phyloP scores from a whole-genome alignment of 176 grass and related monocot genomes.

The Stipa capillata region DNA sequence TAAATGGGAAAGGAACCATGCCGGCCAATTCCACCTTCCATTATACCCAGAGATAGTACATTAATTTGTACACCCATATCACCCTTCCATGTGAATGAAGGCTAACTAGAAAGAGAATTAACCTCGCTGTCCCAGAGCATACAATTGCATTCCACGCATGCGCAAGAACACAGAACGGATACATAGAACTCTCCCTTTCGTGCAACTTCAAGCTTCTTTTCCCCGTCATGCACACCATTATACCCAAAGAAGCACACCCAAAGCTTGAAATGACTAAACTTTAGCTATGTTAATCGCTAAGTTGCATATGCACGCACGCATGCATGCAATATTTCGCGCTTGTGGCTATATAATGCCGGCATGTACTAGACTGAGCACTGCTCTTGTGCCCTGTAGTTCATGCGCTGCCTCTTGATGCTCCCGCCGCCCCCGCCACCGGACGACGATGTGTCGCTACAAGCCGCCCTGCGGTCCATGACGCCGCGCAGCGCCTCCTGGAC shows the following conservation, averaged over 20 bases:
- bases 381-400: slow-evolving; percentile 59
- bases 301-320: background rate
- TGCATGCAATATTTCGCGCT: slow-evolving; percentile 1
- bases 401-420: slow-evolving; percentile 85
- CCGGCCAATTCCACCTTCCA: background rate
- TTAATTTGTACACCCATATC: slow-evolving; percentile 5
- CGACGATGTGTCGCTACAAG: slow-evolving; percentile 51
- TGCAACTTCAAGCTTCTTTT: too few species aligned
- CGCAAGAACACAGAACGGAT: too few species aligned
- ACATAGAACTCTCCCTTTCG: slow-evolving; percentile 65
- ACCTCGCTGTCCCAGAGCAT: too few species aligned
- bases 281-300: background rate
- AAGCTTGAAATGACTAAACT: background rate
- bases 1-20: too few species aligned
- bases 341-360: background rate
- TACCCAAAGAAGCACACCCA: slow-evolving; percentile 29
- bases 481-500: slow-evolving; percentile 79
- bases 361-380: slow-evolving; percentile 28
- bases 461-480: slow-evolving; percentile 58
- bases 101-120: background rate
- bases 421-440: slow-evolving; percentile 35
- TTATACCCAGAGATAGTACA: background rate
- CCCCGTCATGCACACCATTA: slow-evolving; percentile 31
- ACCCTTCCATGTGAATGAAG: background rate
- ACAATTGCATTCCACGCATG: too few species aligned